Percentiles rank a stretch among this genome's conserved stretches.
Evolutionary conservation across 2,329 filamentous ascomycete genomes (phyloP).

Genomic region (Orbilia ellipsospora): DNA sequence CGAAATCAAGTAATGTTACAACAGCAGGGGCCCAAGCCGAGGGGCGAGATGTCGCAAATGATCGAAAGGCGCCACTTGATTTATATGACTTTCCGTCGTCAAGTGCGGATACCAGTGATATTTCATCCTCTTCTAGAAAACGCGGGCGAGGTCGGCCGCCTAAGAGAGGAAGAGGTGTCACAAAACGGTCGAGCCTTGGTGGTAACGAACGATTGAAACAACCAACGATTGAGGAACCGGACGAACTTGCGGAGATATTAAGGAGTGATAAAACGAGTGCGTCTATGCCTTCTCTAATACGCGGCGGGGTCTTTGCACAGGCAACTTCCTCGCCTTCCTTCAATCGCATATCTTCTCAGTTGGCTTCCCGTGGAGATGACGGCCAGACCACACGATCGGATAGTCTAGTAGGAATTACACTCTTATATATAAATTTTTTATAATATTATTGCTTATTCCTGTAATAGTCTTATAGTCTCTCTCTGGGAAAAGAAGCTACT

Average conservation of each 20-base stretch:
- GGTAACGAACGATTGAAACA: slow-evolving; percentile 40
- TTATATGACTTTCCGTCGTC: slow-evolving; percentile 44
- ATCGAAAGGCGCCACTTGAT: slow-evolving; percentile 7
- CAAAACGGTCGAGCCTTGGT: slow-evolving; percentile 42
- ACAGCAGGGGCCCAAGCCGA: neutral
- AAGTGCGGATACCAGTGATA: slow-evolving; percentile 23
- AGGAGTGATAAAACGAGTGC: neutral
- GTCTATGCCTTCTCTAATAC: neutral
- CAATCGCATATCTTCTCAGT: too few relatives aligned
- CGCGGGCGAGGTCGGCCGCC: slow-evolving; percentile 40
- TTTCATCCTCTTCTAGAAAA: slow-evolving; percentile 4
- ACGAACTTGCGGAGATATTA: slow-evolving; percentile 5
- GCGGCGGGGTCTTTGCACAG: neutral
- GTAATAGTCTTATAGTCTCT: slow-evolving; percentile 2
- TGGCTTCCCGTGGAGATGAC: neutral
- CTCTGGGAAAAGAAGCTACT: neutral
- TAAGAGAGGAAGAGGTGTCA: slow-evolving; percentile 27
- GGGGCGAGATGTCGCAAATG: slow-evolving; percentile 6
- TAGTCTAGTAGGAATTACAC: neutral
- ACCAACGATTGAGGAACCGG: slow-evolving; percentile 25
- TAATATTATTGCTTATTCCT: neutral
- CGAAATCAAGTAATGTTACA: neutral
- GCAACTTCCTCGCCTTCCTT: too few relatives aligned
- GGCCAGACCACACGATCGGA: neutral
- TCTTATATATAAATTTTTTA: neutral